phyloP scores from a whole-genome alignment of 2,329 filamentous ascomycete genomes.

The Harringtonia lauricola region DNA sequence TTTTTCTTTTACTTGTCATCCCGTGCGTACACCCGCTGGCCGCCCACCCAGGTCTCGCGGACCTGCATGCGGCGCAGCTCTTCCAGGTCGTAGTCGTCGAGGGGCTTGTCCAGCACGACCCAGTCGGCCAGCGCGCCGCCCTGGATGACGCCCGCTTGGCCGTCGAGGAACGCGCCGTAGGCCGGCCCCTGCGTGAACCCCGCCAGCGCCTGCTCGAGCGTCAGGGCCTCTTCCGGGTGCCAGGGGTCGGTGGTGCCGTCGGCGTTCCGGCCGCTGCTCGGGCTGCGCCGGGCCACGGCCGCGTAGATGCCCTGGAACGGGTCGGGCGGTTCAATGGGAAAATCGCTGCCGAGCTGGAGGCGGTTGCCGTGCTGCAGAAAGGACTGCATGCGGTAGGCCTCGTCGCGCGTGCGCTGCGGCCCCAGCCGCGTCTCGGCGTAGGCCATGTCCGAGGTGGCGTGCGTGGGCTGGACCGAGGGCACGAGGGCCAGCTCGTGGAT shows the following conservation, averaged over 20 bases:
- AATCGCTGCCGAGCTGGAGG: conserved; percentile 53
- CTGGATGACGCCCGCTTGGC: conserved; percentile 45
- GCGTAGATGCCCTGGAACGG: conserved; percentile 61
- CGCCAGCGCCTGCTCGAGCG: conserved; percentile 44
- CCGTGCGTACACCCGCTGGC: conserved; percentile 32
- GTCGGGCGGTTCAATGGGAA: conserved; percentile 59
- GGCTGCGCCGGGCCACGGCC: conserved; percentile 49
- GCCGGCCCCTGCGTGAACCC: conserved; percentile 53
- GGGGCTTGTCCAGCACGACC: conserved; percentile 53
- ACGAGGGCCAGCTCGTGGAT: conserved; percentile 50
- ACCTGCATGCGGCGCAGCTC: conserved; percentile 43
- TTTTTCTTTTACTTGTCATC: neutral
- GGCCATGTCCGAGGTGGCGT: conserved; percentile 60
- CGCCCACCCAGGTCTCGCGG: conserved; percentile 58
- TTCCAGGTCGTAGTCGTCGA: conserved; percentile 37
- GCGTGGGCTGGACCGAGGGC: conserved; percentile 60
- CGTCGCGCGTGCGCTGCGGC: conserved; percentile 34
- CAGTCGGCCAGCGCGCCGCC: conserved; percentile 57
- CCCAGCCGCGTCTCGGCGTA: conserved; percentile 54
- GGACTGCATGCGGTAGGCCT: conserved; percentile 57
- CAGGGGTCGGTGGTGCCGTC: conserved; percentile 41
- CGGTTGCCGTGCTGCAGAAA: conserved; percentile 31
- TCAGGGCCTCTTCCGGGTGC: conserved; percentile 48
- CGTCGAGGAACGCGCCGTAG: conserved; percentile 47
- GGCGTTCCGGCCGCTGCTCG: conserved; percentile 39